Evolutionary conservation across 1,139 yeast species (phyloP), one percentile per base, ranked within the genome.

Genomic region (Nakaseomyces nivariensis): DNA sequence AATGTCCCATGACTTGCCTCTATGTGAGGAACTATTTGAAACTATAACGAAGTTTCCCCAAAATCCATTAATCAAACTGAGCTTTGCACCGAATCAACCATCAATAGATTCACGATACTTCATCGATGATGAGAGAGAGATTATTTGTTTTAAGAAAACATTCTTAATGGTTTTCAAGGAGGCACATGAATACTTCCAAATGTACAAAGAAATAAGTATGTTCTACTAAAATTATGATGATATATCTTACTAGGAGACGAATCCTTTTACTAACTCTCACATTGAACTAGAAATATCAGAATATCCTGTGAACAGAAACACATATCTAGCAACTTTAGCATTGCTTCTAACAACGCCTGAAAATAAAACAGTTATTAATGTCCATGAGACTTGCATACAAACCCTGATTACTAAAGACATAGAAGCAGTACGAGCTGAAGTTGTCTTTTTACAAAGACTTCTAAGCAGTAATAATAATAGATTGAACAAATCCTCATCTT

Each of bases 401-500:
- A 33, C 33, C 1, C 54, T 40, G 26, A 24, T 32, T 4, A 8
- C 13, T 27, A 26, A 32, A 4, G 8, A 31, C 17, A 17, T 36
- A 65, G 25, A 41, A 11, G 34, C 4, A 24, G 44, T 67, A 6
- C 24, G 45, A 4, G 52, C 53, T 9, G 73, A 69, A 52, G 27
- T 67, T 2, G 41, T 26, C 8, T 44, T 66, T 2, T 36, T 69
- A 0, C 63, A 62, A 44, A 51, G 67, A 7, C 52, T 70, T 3
- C 56, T 75, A 31, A 67, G 68, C 3, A 70, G 72, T 10, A 61
- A 69, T 26, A 62, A 65, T 37, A 66, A 70, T 46, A 66, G 66
- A 45, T 56, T 73, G 3, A 75, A 75, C 56, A 75, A 74, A 56
- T 73, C 78, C 0, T 69, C 73, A 4, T 66, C 71, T 3, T 50